phyloP scores from a whole-genome alignment of 1,284 basidiomycete genomes.

The Hymenochaete sp. region DNA sequence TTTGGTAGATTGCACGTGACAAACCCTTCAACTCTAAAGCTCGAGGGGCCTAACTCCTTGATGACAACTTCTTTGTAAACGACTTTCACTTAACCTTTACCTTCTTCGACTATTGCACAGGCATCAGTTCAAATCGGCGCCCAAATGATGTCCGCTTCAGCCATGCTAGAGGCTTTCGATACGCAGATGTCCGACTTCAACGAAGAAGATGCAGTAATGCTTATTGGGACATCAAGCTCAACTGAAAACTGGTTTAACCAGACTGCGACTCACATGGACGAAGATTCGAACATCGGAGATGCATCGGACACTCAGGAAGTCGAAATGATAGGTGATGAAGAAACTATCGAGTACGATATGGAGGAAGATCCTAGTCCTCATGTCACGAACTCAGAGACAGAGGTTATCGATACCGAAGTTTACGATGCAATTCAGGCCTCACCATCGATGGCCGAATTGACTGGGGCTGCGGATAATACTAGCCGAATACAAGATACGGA shows the following conservation, averaged over 20 bases:
- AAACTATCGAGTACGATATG: constrained; percentile 66
- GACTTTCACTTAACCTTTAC: too few relatives aligned
- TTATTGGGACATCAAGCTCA: constrained; percentile 8
- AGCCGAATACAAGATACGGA: too few relatives aligned
- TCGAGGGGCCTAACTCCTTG: too few relatives aligned
- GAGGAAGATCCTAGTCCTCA: constrained; percentile 37
- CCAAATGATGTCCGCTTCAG: constrained; percentile 11
- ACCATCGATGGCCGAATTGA: too few relatives aligned
- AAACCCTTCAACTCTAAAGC: too few relatives aligned
- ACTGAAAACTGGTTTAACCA: constrained; percentile 17
- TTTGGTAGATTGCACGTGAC: too few relatives aligned
- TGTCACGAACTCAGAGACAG: constrained; percentile 22
- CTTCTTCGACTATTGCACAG: too few relatives aligned
- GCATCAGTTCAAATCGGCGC: too few relatives aligned
- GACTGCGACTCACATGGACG: constrained; percentile 16
- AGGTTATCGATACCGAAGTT: constrained; percentile 52
- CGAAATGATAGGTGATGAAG: constrained; percentile 59
- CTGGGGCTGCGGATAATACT: too few relatives aligned
- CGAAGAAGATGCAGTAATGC: constrained; percentile 16
- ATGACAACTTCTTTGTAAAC: too few relatives aligned
- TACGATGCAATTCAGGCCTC: constrained; percentile 39
- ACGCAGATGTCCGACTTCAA: constrained; percentile 17
- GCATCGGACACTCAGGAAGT: constrained; percentile 39
- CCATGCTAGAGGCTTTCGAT: constrained; percentile 15
- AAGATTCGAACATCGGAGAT: constrained; percentile 9